phyloP scores from a whole-genome alignment of 2,329 filamentous ascomycete genomes.

The Elsinoe arachidis region DNA sequence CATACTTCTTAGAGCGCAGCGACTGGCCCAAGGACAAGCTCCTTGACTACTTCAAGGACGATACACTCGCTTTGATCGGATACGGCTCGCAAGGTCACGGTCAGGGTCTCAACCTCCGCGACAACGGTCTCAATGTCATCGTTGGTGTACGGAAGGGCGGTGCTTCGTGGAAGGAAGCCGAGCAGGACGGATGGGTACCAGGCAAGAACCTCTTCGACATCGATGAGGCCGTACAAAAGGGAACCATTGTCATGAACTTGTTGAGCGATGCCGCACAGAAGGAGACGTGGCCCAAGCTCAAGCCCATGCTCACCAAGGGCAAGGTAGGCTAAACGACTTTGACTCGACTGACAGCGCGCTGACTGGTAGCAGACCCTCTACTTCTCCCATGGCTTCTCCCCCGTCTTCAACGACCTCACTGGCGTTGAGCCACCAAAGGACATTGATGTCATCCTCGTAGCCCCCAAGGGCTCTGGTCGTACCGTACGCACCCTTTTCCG shows the following conservation, averaged over 20 bases:
- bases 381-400: slow-evolving; percentile 99
- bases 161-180: slow-evolving; percentile 94
- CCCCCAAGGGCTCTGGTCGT: slow-evolving; percentile 97
- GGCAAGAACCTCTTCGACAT: slow-evolving; percentile 99
- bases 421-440: slow-evolving; percentile 94
- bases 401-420: slow-evolving; percentile 99
- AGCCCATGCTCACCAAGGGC: slow-evolving; percentile 96
- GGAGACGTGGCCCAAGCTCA: slow-evolving; percentile 97
- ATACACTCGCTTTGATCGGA: slow-evolving; percentile 97
- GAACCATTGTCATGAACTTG: slow-evolving; percentile 98
- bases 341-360: slow-evolving; percentile 10
- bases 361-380: slow-evolving; percentile 68
- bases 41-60: slow-evolving; percentile 98
- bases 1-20: slow-evolving; percentile 63
- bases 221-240: slow-evolving; percentile 86
- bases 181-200: slow-evolving; percentile 94
- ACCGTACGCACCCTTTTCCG: slow-evolving; percentile 98
- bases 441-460: slow-evolving; percentile 98
- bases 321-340: slow-evolving; percentile 56
- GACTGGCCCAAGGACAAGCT: slow-evolving; percentile 99
- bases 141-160: slow-evolving; percentile 97
- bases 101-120: slow-evolving; percentile 97
- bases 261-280: slow-evolving; percentile 95
- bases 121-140: slow-evolving; percentile 99
- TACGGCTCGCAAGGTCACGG: slow-evolving; percentile 98